Evolutionary conservation across 306 rosid species (phyloP).

Genomic region (Medicago truncatula): DNA sequence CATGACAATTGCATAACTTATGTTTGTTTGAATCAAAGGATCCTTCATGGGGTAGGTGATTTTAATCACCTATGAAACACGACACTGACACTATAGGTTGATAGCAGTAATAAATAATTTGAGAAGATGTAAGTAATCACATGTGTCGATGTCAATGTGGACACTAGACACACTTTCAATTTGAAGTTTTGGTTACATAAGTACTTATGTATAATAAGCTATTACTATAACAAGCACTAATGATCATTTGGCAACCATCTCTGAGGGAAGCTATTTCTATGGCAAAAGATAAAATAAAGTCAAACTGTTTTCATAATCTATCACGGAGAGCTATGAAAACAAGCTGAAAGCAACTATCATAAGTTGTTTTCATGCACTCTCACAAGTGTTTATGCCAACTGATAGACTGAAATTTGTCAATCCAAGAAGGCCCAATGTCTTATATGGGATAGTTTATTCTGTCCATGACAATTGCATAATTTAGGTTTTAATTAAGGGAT

Average conservation of each 20-base stretch:
- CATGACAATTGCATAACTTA: background rate
- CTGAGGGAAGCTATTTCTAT: too few relatives aligned
- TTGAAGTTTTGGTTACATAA: background rate
- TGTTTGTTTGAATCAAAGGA: background rate
- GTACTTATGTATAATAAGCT: too few relatives aligned
- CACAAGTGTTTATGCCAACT: background rate
- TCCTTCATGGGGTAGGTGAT: background rate
- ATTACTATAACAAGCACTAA: too few relatives aligned
- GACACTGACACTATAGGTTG: background rate
- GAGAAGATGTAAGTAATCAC: background rate
- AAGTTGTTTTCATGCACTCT: background rate
- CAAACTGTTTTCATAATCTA: background rate
- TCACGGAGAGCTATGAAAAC: background rate
- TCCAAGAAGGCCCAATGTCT: background rate
- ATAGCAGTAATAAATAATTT: background rate
- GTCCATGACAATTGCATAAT: background rate
- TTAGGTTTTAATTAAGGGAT: background rate
- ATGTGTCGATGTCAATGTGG: background rate
- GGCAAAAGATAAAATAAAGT: background rate
- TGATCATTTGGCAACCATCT: too few relatives aligned
- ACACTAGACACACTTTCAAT: background rate
- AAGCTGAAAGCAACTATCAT: background rate
- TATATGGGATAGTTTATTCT: background rate
- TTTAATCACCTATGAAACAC: slow-evolving; percentile 1
- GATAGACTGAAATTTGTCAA: too few relatives aligned